Conservation (phyloP, 345 rosid genomes). For the Boechera divaricarpa region DNA sequence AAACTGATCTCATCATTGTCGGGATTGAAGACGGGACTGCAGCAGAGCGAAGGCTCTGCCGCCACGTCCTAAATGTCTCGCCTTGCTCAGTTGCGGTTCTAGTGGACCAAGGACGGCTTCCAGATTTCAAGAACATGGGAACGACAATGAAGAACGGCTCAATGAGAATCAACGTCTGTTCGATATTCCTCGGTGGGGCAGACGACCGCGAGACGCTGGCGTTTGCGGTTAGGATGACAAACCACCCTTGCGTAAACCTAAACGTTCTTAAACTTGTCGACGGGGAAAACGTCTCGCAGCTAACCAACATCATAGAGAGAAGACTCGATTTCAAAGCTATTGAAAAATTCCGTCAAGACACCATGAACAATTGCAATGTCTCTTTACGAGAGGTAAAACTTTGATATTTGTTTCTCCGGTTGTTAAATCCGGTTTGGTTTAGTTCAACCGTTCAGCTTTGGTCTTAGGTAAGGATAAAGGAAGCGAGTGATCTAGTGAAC, state of each 20-base stretch:
- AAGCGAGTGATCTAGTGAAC: slow-evolving; percentile 24
- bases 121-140: slow-evolving; percentile 26
- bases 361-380: background rate
- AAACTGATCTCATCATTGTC: slow-evolving; percentile 39
- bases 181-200: slow-evolving; percentile 50
- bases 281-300: background rate
- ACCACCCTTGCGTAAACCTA: slow-evolving; percentile 21
- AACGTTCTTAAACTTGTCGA: slow-evolving; percentile 18
- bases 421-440: background rate
- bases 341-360: slow-evolving; percentile 21
- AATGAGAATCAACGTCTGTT: slow-evolving; percentile 29
- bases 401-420: background rate
- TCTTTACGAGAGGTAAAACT: slow-evolving; percentile 21
- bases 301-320: slow-evolving; percentile 39
- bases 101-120: slow-evolving; percentile 28
- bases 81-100: slow-evolving; percentile 49
- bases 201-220: slow-evolving; percentile 56
- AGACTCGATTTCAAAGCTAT: slow-evolving; percentile 33
- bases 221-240: slow-evolving; percentile 39
- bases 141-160: background rate
- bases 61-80: slow-evolving; percentile 34
- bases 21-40: slow-evolving; percentile 23
- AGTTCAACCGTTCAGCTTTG: background rate
- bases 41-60: slow-evolving; percentile 14
- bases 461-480: slow-evolving; percentile 13